These are phyloP conservation scores for Penicillium canescens DNA, from an alignment of 495 filamentous ascomycete genomes.

Conservation along the genomic window DNA sequence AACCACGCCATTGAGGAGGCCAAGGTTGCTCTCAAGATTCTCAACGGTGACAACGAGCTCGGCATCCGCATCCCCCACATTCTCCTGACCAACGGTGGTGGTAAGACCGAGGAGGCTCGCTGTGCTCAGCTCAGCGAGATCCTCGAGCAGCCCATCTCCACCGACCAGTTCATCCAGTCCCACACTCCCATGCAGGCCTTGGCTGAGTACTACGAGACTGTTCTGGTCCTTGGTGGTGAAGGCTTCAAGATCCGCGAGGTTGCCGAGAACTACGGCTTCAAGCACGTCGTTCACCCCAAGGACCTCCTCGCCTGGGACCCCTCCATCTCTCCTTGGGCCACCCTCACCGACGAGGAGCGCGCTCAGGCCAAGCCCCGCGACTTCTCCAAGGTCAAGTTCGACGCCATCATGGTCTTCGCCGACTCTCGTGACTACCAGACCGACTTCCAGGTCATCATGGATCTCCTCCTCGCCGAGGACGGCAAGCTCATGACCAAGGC, in stretches of 20 bases:
- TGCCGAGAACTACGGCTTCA: constrained; percentile 86
- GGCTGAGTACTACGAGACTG: constrained; percentile 77
- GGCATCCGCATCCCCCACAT: constrained; percentile 89
- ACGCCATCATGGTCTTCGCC: constrained; percentile 80
- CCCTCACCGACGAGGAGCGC: constrained; percentile 67
- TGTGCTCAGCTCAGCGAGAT: constrained; percentile 76
- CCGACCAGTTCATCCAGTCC: constrained; percentile 89
- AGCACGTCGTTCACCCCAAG: constrained; percentile 82
- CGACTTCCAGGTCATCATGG: constrained; percentile 83
- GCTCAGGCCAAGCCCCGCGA: constrained; percentile 66
- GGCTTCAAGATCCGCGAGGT: constrained; percentile 85
- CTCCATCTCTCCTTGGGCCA: constrained; percentile 78
- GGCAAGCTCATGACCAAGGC: constrained; percentile 67
- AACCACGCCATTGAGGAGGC: constrained; percentile 79
- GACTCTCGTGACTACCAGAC: constrained; percentile 83
- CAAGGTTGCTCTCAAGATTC: constrained; percentile 77
- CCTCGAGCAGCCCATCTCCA: constrained; percentile 72
- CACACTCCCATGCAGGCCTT: constrained; percentile 94
- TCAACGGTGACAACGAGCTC: constrained; percentile 84
- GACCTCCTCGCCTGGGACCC: constrained; percentile 87
- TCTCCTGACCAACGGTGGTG: constrained; percentile 91
- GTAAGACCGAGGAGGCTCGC: constrained; percentile 82
- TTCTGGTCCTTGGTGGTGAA: constrained; percentile 85
- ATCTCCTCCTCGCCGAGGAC: constrained; percentile 73
- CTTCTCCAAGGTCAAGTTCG: constrained; percentile 71